A percentile compares a stretch with the other conserved stretches of the same genome.
phyloP scores from a whole-genome alignment of 306 rosid species.

The Lithocarpus polystachyus region DNA sequence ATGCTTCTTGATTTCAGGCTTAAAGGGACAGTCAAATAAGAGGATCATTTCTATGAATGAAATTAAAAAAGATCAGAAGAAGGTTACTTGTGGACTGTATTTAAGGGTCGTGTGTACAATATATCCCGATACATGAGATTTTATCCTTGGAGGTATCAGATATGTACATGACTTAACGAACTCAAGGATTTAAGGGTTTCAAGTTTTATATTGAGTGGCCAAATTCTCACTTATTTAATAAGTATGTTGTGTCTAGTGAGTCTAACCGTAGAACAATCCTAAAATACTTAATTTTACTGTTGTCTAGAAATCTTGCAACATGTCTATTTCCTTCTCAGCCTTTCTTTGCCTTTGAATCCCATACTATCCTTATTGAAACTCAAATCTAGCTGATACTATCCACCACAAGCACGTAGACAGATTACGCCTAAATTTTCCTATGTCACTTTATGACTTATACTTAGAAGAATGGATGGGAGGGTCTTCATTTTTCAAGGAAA shows the following conservation, averaged over 20 bases:
- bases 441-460: too few relatives aligned
- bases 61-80: slow-evolving; percentile 72
- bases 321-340: too few relatives aligned
- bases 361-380: too few relatives aligned
- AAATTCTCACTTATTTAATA: background rate
- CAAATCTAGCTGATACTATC: too few relatives aligned
- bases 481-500: background rate
- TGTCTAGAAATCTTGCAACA: too few relatives aligned
- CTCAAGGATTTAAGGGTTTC: background rate
- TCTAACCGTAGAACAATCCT: too few relatives aligned
- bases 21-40: slow-evolving; percentile 81
- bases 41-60: slow-evolving; percentile 79
- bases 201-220: background rate
- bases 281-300: too few relatives aligned
- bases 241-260: background rate
- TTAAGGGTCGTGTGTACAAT: slow-evolving; percentile 89
- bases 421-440: too few relatives aligned
- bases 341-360: too few relatives aligned
- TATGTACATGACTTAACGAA: slow-evolving; percentile 31
- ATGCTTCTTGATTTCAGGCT: slow-evolving; percentile 38
- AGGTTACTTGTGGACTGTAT: slow-evolving; percentile 90
- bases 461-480: too few relatives aligned
- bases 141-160: slow-evolving; percentile 85
- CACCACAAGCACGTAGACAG: too few relatives aligned
- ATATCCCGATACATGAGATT: slow-evolving; percentile 83